Evolutionary conservation across 164 flowering plant species (phyloP).

Genomic region (Tinospora cordifolia): DNA sequence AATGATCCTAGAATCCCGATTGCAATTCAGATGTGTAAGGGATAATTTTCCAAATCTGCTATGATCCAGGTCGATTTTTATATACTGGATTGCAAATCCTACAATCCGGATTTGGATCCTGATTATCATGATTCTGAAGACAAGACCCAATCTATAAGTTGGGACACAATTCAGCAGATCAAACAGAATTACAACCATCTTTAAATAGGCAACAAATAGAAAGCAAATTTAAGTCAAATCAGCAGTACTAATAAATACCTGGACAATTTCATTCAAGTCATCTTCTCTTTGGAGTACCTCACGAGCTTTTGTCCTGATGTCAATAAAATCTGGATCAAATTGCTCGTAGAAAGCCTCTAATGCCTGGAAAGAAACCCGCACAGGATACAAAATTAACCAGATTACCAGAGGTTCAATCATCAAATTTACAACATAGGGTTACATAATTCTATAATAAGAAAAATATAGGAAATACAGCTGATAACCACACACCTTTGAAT

Average conservation of each 20-base stretch:
- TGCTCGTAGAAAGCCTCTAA: conserved; percentile 87
- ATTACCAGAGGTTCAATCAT: not conserved
- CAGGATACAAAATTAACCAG: conserved; percentile 2
- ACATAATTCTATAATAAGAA: not conserved
- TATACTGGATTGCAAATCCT: too few relatives aligned
- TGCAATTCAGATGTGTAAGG: too few relatives aligned
- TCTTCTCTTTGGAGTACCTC: conserved; percentile 98
- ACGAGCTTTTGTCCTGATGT: conserved; percentile 97
- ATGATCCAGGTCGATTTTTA: too few relatives aligned
- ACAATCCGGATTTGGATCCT: too few relatives aligned
- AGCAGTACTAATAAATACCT: conserved; percentile 38
- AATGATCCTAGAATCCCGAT: too few relatives aligned
- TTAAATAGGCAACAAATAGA: not conserved
- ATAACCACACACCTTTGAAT: conserved; percentile 53
- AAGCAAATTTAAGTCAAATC: not conserved
- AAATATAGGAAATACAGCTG: not conserved
- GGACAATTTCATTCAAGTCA: conserved; percentile 97
- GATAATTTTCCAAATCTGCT: too few relatives aligned
- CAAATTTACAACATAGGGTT: not conserved
- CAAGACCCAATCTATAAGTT: too few relatives aligned
- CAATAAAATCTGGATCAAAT: conserved; percentile 87
- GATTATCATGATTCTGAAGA: too few relatives aligned
- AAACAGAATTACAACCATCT: too few relatives aligned
- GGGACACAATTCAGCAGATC: too few relatives aligned
- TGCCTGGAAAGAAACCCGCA: conserved; percentile 47